phyloP scores from a whole-genome alignment of 495 filamentous ascomycete species.

The Aspergillus ellipticus region DNA sequence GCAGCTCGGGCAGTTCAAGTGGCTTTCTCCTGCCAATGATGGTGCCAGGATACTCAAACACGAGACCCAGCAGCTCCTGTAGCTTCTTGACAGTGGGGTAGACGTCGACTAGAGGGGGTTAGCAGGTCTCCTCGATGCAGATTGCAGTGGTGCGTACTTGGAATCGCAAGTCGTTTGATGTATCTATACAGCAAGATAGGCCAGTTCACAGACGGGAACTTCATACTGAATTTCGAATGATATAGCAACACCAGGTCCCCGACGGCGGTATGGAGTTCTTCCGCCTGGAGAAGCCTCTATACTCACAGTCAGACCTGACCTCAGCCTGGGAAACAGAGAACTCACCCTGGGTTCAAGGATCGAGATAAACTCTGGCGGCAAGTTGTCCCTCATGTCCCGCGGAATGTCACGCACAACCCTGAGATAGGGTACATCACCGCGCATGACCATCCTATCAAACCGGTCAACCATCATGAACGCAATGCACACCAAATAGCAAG shows the following conservation, averaged over 20 bases:
- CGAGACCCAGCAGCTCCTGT: conserved; percentile 49
- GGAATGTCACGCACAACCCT: conserved; percentile 51
- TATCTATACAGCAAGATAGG: conserved; percentile 64
- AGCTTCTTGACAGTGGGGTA: conserved; percentile 60
- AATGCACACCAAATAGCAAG: background rate
- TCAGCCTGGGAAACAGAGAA: conserved; percentile 3
- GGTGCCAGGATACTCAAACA: conserved; percentile 52
- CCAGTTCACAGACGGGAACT: conserved; percentile 68
- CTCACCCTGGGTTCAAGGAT: conserved; percentile 56
- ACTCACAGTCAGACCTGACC: conserved; percentile 6
- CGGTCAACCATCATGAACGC: background rate
- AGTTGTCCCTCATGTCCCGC: conserved; percentile 57
- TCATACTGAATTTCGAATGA: conserved; percentile 61
- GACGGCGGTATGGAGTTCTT: conserved; percentile 61
- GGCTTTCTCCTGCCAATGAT: conserved; percentile 23
- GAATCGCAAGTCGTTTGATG: conserved; percentile 70
- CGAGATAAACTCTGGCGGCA: conserved; percentile 56
- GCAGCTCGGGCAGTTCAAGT: conserved; percentile 64
- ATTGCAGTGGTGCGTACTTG: conserved; percentile 51
- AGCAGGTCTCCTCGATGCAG: conserved; percentile 3
- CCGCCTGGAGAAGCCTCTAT: conserved; percentile 41
- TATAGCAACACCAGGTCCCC: conserved; percentile 60
- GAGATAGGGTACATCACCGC: conserved; percentile 46
- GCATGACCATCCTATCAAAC: conserved; percentile 32
- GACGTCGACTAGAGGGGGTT: conserved; percentile 57